Percentiles rank a stretch among this genome's conserved stretches.
phyloP scores from a whole-genome alignment of 2,329 filamentous ascomycete genomes.

The Huntiella moniliformis region DNA sequence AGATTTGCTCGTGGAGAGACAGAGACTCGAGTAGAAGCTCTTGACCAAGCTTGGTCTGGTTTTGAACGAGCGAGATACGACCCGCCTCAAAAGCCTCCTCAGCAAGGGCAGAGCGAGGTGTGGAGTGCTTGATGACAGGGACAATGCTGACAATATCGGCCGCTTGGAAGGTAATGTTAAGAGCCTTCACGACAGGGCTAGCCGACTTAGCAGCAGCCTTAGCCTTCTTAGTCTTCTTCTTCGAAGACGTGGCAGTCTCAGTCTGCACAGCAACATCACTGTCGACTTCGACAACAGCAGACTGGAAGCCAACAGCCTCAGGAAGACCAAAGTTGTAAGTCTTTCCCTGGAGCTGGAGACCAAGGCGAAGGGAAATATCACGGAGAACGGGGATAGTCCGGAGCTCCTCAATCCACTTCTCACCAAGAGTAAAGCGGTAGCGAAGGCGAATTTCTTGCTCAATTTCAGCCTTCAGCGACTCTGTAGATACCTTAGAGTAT shows the following conservation, averaged over 20 bases:
- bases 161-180: conserved; percentile 47
- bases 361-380: conserved; percentile 74
- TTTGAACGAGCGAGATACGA: conserved; percentile 85
- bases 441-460: conserved; percentile 51
- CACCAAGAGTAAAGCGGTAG: conserved; percentile 56
- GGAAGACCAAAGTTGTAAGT: conserved; percentile 22
- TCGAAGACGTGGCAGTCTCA: conserved; percentile 22
- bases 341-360: conserved; percentile 69
- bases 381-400: conserved; percentile 72
- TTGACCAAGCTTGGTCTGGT: conserved; percentile 88
- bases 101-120: conserved; percentile 72
- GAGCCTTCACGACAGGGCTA: conserved; percentile 27
- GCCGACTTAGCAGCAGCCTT: conserved; percentile 39
- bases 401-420: conserved; percentile 46
- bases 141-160: conserved; percentile 86
- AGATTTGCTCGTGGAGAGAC: conserved; percentile 94
- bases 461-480: conserved; percentile 49
- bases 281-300: conserved; percentile 14
- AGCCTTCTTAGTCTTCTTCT: conserved; percentile 39
- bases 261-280: conserved; percentile 19
- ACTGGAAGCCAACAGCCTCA: conserved; percentile 13
- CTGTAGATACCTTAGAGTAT: conserved; percentile 63
- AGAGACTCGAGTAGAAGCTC: conserved; percentile 91
- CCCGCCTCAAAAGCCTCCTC: conserved; percentile 94
- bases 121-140: conserved; percentile 87